These are phyloP conservation scores for Aegilops tauschii DNA, from an alignment of 176 grass and related monocot species.

Conservation along the genomic window DNA sequence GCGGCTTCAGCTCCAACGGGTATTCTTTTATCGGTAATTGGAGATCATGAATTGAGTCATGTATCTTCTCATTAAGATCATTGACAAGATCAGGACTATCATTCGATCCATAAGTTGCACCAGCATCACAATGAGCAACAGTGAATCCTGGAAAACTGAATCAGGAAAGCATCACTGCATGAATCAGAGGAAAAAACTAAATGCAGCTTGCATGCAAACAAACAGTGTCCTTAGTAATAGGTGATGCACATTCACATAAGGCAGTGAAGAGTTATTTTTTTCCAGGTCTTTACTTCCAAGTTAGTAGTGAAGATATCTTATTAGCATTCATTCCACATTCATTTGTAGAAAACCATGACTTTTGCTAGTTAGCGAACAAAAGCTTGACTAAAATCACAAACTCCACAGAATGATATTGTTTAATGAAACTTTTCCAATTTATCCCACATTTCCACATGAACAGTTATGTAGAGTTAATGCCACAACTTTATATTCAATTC, in stretches of 20 bases:
- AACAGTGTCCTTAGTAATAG: background rate
- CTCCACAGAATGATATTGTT: background rate
- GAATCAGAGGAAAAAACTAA: background rate
- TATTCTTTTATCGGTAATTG: constrained; percentile 58
- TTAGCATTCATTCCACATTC: background rate
- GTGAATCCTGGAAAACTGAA: constrained; percentile 63
- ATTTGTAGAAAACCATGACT: background rate
- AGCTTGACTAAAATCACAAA: background rate
- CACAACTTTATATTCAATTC: background rate
- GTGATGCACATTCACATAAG: background rate
- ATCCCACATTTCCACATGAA: background rate
- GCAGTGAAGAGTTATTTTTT: background rate
- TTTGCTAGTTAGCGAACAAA: background rate
- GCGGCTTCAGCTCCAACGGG: constrained; percentile 69
- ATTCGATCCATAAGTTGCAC: constrained; percentile 45
- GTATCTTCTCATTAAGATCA: constrained; percentile 39
- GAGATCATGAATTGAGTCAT: constrained; percentile 16
- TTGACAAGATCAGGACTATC: constrained; percentile 23
- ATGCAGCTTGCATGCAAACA: background rate
- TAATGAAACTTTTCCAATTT: background rate
- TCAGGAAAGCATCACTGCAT: background rate
- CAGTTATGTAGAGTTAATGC: background rate
- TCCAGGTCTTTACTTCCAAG: background rate
- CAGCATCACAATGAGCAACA: constrained; percentile 84
- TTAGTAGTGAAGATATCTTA: background rate